phyloP scores from a whole-genome alignment of 2,329 filamentous ascomycete genomes.

The Magnaporthiopsis incrustans region DNA sequence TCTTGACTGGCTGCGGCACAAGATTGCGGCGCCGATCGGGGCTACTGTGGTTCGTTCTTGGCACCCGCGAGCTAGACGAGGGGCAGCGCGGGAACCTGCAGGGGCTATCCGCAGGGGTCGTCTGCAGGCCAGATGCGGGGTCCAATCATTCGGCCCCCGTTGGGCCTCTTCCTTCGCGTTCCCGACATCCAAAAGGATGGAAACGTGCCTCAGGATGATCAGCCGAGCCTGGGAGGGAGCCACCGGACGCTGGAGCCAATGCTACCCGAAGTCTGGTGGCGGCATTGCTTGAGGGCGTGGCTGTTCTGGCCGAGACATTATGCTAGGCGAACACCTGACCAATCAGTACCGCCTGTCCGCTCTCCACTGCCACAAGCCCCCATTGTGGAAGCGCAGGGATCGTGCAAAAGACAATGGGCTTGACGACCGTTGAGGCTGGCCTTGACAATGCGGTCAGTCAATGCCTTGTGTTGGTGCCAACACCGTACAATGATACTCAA shows the following conservation, averaged over 20 bases:
- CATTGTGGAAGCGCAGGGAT: background rate
- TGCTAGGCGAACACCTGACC: background rate
- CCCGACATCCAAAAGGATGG: background rate
- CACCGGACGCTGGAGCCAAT: background rate
- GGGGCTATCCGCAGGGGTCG: background rate
- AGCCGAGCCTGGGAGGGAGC: background rate
- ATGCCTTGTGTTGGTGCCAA: background rate
- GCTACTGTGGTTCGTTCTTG: background rate
- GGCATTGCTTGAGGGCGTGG: background rate
- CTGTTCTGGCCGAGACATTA: background rate
- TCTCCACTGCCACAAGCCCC: background rate
- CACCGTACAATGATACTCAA: too few relatives aligned
- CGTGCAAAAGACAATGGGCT: background rate
- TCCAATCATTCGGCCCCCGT: background rate
- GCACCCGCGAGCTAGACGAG: background rate
- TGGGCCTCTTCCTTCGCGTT: background rate
- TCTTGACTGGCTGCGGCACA: background rate
- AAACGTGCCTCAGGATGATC: background rate
- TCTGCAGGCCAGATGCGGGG: background rate
- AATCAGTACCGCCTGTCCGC: too few relatives aligned
- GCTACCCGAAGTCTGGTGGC: background rate
- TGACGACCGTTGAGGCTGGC: background rate
- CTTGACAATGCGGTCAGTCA: background rate
- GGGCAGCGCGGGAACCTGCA: background rate
- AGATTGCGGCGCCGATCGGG: background rate